Conservation (phyloP, 768 basidiomycete species). For the Mycena leptocephala region DNA sequence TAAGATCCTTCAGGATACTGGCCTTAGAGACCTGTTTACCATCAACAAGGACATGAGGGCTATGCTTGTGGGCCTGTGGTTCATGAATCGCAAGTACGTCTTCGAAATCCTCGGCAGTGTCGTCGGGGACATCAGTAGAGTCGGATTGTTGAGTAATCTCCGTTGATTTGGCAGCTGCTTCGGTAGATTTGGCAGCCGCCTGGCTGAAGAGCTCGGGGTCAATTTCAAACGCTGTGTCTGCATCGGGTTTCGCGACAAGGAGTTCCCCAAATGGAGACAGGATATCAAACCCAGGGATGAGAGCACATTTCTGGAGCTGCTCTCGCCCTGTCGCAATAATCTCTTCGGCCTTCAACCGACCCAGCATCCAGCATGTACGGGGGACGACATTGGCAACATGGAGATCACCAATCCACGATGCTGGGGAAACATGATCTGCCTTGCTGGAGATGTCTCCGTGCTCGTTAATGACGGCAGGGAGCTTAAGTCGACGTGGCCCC, state of each 20-base stretch:
- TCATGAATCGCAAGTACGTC: background rate
- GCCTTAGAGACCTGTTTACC: conserved; percentile 9
- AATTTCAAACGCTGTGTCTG: background rate
- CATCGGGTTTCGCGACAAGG: background rate
- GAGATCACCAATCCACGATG: conserved; percentile 53
- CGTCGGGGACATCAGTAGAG: background rate
- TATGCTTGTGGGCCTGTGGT: background rate
- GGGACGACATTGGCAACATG: conserved; percentile 42
- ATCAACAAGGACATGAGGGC: background rate
- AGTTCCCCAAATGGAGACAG: background rate
- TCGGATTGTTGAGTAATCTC: background rate
- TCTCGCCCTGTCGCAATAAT: background rate
- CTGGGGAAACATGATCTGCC: conserved; percentile 54
- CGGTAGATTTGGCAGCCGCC: background rate
- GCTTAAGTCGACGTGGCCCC: conserved; percentile 50
- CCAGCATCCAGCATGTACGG: conserved; percentile 47
- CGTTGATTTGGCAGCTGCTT: background rate
- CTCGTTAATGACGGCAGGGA: conserved; percentile 43
- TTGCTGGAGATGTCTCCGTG: conserved; percentile 38
- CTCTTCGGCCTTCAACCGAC: conserved; percentile 24
- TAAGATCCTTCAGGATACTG: background rate
- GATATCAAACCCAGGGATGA: background rate
- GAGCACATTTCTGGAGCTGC: background rate
- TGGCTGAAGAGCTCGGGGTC: background rate
- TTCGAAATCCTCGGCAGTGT: background rate